Conservation (phyloP, 805 yeast species). For the Nakazawaea laoshanensis region DNA sequence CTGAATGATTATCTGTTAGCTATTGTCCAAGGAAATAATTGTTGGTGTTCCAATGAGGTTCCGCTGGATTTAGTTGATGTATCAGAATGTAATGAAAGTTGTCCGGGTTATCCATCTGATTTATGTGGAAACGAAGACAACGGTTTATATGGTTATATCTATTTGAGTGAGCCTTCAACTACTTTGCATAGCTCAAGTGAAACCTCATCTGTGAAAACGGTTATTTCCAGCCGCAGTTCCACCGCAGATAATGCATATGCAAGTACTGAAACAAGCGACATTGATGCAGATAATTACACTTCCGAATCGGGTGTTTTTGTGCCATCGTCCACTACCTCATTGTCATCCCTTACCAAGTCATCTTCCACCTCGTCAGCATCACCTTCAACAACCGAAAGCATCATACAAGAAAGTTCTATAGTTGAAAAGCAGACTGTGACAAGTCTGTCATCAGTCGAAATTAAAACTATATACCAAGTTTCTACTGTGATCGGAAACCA, state of each 20-base stretch:
- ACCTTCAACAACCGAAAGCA: slow-evolving; percentile 12
- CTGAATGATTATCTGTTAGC: slow-evolving; percentile 28
- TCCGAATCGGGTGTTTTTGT: too few species aligned
- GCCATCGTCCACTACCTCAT: slow-evolving; percentile 4
- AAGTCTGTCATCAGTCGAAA: too few species aligned
- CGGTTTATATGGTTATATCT: slow-evolving; percentile 18
- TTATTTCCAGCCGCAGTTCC: slow-evolving; percentile 4
- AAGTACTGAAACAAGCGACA: too few species aligned
- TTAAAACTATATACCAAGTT: background rate
- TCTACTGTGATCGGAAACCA: slow-evolving; percentile 17
- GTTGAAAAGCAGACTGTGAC: slow-evolving; percentile 10
- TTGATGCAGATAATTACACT: too few species aligned
- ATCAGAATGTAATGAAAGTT: slow-evolving; percentile 25
- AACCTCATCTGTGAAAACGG: slow-evolving; percentile 4
- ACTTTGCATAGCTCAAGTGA: slow-evolving; percentile 2
- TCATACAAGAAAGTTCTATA: slow-evolving; percentile 14
- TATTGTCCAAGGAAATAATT: slow-evolving; percentile 31
- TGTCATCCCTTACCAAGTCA: background rate
- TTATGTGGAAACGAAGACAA: slow-evolving; percentile 24
- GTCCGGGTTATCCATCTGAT: slow-evolving; percentile 39
- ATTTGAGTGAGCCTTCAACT: slow-evolving; percentile 9
- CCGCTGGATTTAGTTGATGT: slow-evolving; percentile 30
- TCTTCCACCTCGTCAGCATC: slow-evolving; percentile 11
- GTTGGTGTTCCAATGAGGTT: slow-evolving; percentile 41
- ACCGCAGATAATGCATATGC: too few species aligned